A percentile compares a stretch with the other conserved stretches of the same genome.
phyloP scores from a whole-genome alignment of 108 stramenopile genomes.

The Cylindrotheca fusiformis region DNA sequence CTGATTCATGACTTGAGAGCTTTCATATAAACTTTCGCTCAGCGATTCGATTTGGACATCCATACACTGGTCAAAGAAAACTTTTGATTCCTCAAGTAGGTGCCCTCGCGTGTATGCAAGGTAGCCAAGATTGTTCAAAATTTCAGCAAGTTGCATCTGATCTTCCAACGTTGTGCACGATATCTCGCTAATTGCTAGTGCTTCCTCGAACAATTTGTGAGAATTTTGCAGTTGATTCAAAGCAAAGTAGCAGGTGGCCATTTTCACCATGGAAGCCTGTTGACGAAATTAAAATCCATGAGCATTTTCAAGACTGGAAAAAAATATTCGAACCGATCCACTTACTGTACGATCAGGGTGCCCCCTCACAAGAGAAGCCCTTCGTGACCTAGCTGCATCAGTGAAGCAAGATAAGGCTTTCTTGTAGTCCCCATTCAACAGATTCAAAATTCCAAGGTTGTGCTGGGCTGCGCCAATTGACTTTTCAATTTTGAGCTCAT shows the following conservation, averaged over 20 bases:
- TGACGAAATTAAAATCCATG: constrained; percentile 6
- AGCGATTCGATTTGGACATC: constrained; percentile 32
- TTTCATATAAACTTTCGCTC: constrained; percentile 38
- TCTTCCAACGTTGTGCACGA: constrained; percentile 21
- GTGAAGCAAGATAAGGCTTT: constrained; percentile 39
- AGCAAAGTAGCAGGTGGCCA: constrained; percentile 43
- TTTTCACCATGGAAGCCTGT: constrained; percentile 34
- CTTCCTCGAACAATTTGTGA: constrained; percentile 25
- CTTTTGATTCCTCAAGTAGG: constrained; percentile 17
- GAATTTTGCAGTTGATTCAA: constrained; percentile 34
- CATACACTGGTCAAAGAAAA: constrained; percentile 38
- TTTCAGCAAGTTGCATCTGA: constrained; percentile 40
- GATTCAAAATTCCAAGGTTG: constrained; percentile 41
- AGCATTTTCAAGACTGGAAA: constrained; percentile 1
- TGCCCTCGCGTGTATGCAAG: constrained; percentile 37
- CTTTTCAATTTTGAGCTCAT: constrained; percentile 11
- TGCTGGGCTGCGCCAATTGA: constrained; percentile 34
- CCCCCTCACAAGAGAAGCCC: constrained; percentile 19
- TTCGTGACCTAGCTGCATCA: constrained; percentile 30
- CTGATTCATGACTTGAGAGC: constrained; percentile 22
- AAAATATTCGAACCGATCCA: constrained; percentile 5
- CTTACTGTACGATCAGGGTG: constrained; percentile 41
- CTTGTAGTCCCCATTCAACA: constrained; percentile 36
- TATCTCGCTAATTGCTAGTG: constrained; percentile 18
- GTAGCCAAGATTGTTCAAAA: constrained; percentile 55